Evolutionary conservation across 2,329 filamentous ascomycete species (phyloP).

Genomic region (Ramichloridium luteum): DNA sequence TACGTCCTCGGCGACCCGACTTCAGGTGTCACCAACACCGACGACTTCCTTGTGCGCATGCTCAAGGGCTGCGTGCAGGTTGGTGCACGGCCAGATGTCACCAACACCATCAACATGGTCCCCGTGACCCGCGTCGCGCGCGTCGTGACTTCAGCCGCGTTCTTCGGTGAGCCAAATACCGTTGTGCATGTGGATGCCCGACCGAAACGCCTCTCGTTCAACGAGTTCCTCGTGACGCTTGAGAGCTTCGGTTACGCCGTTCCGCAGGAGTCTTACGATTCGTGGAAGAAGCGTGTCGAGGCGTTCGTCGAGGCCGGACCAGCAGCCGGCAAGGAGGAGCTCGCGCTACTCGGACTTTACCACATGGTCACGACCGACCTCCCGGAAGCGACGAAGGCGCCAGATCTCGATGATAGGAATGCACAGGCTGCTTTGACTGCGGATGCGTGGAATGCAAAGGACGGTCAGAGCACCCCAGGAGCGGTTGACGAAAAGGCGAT

Average conservation of each 20-base stretch:
- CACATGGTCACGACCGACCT: constrained; percentile 61
- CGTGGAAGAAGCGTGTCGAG: constrained; percentile 58
- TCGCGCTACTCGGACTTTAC: constrained; percentile 62
- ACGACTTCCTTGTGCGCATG: constrained; percentile 83
- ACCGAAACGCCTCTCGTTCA: constrained; percentile 65
- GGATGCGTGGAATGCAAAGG: constrained; percentile 45
- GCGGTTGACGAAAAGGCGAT: constrained; percentile 49
- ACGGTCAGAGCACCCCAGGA: constrained; percentile 39
- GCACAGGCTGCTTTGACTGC: constrained; percentile 51
- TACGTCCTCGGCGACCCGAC: constrained; percentile 67
- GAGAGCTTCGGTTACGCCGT: constrained; percentile 61
- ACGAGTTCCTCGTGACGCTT: constrained; percentile 60
- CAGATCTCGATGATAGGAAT: constrained; percentile 63
- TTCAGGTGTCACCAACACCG: constrained; percentile 62
- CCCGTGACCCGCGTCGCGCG: constrained; percentile 73
- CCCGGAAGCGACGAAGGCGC: constrained; percentile 56
- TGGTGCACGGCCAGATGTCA: constrained; percentile 57
- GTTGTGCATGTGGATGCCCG: constrained; percentile 72
- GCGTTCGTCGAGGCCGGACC: constrained; percentile 50
- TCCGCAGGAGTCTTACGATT: constrained; percentile 52
- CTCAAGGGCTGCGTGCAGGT: constrained; percentile 81
- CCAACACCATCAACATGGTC: constrained; percentile 80
- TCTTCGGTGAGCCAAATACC: constrained; percentile 38
- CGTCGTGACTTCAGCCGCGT: constrained; percentile 62
- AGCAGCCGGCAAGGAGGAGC: constrained; percentile 49